Evolutionary conservation across 2,329 filamentous ascomycete genomes (phyloP), one percentile per base, ranked within the genome.

Genomic region (Magnaporthiopsis poae): DNA sequence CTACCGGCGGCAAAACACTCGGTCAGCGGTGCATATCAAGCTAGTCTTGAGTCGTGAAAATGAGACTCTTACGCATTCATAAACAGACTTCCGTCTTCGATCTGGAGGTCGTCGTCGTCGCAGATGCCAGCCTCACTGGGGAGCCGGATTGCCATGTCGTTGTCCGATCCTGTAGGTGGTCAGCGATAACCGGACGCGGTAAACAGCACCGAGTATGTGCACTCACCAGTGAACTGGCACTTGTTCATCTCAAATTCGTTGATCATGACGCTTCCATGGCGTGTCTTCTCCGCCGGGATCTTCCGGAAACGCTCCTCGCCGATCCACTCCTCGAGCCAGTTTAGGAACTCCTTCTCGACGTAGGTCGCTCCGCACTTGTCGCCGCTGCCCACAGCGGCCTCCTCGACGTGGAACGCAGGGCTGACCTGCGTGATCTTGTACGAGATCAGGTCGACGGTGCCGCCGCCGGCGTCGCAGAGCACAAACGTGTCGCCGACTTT

Each of bases 371-470:
- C 68, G 64, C 66, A 68, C 66, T 68, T 68, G 64, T 66, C 66
- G 29, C 68, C 68, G 61, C 62, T 67, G 25, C 68, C 68, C 1
- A 68, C 61, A 8, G 60, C 60, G 2, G 60, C 60, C 60, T 61
- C 60, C 60, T 61, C 60, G 27, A 61, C 25, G 13, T 29, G 60
- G 60, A 61, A 61, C 21, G 76, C 75, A 1, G 81, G 81, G 63
- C 77, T 73, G 5, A 81, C 70, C 12, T 75, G 73, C 3, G 74
- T 77, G 59, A 85, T 78, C 66, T 80, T 78, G 68, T 85, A 85
- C 8, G 80, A 81, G 67, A 85, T 84, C 27, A 85, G 74, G 71
- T 85, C 83, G 1, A 71, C 72, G 0, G 75, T 75, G 1, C 73
- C 74, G n/a, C 75, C 75, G 29, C 74, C 75, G 35, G 72, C 70